These are phyloP conservation scores for Neobulgaria alba DNA, from an alignment of 2,329 filamentous ascomycete species.

Conservation along the genomic window DNA sequence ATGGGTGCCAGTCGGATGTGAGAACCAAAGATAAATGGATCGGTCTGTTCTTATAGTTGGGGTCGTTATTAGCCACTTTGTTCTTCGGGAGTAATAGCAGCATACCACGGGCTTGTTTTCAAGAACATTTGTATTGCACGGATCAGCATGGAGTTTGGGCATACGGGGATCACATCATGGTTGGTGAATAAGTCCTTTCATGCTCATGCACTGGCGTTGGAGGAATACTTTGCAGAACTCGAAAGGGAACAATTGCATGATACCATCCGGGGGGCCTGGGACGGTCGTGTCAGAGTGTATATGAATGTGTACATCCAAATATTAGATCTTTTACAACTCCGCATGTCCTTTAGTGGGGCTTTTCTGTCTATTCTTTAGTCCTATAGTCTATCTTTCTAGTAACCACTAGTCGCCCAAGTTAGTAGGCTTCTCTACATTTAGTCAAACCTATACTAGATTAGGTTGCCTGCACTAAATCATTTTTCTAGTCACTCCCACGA, in stretches of 20 bases:
- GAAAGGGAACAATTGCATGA: not conserved
- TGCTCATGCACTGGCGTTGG: not conserved
- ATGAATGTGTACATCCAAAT: too few species aligned
- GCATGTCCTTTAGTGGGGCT: too few species aligned
- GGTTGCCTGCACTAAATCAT: too few species aligned
- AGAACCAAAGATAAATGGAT: conserved; percentile 49
- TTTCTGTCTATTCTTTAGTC: too few species aligned
- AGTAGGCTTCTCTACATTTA: too few species aligned
- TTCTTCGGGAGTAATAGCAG: not conserved
- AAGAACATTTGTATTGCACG: not conserved
- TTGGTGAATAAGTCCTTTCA: not conserved
- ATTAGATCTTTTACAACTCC: too few species aligned
- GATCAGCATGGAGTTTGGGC: not conserved
- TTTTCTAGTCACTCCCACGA: too few species aligned
- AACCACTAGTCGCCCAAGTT: too few species aligned
- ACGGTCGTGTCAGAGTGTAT: not conserved
- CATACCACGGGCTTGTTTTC: not conserved
- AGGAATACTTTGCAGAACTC: not conserved
- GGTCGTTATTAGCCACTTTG: not conserved
- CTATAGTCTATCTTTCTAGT: too few species aligned
- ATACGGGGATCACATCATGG: not conserved
- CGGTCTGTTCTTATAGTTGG: conserved; percentile 41
- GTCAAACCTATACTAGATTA: too few species aligned
- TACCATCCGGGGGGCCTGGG: not conserved
- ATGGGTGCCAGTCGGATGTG: conserved; percentile 46